A percentile compares a stretch with the other conserved stretches of the same genome.
Conservation (phyloP, 2,329 filamentous ascomycete species). For the Paecilomyces niveus region DNA sequence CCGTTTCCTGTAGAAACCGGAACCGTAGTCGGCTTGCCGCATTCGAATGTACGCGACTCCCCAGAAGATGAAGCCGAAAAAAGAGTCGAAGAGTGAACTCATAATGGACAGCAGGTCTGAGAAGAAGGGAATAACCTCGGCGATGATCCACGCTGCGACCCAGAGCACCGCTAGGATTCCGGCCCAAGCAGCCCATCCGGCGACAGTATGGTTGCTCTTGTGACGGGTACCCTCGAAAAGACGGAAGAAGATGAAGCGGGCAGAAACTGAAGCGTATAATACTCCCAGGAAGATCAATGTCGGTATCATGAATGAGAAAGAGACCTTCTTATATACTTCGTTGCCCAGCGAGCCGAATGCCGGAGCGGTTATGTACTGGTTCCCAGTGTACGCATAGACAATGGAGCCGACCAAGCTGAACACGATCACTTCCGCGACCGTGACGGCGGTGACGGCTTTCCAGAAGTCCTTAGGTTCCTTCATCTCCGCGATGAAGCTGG, state of each 20-base stretch:
- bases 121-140: slow-evolving; percentile 91
- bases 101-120: slow-evolving; percentile 55
- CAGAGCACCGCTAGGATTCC: slow-evolving; percentile 60
- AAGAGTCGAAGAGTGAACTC: slow-evolving; percentile 74
- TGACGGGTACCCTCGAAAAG: slow-evolving; percentile 73
- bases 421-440: slow-evolving; percentile 77
- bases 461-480: slow-evolving; percentile 73
- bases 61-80: slow-evolving; percentile 81
- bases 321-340: slow-evolving; percentile 71
- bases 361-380: slow-evolving; percentile 79
- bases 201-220: slow-evolving; percentile 69
- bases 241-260: slow-evolving; percentile 87
- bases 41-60: slow-evolving; percentile 41
- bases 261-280: slow-evolving; percentile 81
- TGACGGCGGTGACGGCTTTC: slow-evolving; percentile 86
- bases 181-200: slow-evolving; percentile 75
- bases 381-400: slow-evolving; percentile 81
- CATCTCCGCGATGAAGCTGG: slow-evolving; percentile 96
- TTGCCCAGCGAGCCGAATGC: slow-evolving; percentile 79
- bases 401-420: slow-evolving; percentile 77
- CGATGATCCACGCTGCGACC: slow-evolving; percentile 86
- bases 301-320: slow-evolving; percentile 93
- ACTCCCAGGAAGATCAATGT: slow-evolving; percentile 90
- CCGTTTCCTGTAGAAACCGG: slow-evolving; percentile 33
- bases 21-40: slow-evolving; percentile 34